phyloP scores from a whole-genome alignment of 2,329 filamentous ascomycete species.

The Thielaviopsis punctulata region DNA sequence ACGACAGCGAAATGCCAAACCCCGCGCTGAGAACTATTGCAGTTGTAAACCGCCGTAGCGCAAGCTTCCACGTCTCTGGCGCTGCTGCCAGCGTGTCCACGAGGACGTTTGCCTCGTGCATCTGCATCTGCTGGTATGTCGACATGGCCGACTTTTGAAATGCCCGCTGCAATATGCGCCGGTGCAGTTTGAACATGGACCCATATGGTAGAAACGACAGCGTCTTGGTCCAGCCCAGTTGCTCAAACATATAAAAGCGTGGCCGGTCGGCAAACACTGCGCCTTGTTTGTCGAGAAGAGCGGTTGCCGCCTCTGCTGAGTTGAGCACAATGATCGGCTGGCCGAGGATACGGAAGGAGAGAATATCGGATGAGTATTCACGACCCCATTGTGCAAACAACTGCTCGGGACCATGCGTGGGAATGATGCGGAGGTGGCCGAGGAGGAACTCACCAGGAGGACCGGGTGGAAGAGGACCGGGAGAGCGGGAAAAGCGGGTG shows the following conservation, averaged over 20 bases:
- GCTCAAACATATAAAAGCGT: slow-evolving; percentile 26
- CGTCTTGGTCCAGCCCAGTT: slow-evolving; percentile 26
- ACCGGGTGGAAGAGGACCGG: slow-evolving; percentile 18
- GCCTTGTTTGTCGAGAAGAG: slow-evolving; percentile 26
- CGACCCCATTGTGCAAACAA: slow-evolving; percentile 18
- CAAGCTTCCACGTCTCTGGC: slow-evolving; percentile 19
- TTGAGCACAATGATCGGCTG: slow-evolving; percentile 26
- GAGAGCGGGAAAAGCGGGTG: no score
- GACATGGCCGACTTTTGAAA: slow-evolving; percentile 24
- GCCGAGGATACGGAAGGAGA: slow-evolving; percentile 25
- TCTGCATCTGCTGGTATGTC: slow-evolving; percentile 24
- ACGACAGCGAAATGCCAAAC: slow-evolving; percentile 21
- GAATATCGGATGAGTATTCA: slow-evolving; percentile 35
- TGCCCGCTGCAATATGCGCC: slow-evolving; percentile 26
- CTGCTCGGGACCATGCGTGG: slow-evolving; percentile 18
- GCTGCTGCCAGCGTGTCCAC: slow-evolving; percentile 21
- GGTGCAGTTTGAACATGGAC: slow-evolving; percentile 26
- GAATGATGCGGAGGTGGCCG: slow-evolving; percentile 28
- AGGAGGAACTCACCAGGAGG: slow-evolving; percentile 23
- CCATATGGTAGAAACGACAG: slow-evolving; percentile 25
- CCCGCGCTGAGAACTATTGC: slow-evolving; percentile 26
- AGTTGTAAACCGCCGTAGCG: slow-evolving; percentile 24
- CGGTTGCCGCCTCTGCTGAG: slow-evolving; percentile 26
- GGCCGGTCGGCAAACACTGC: slow-evolving; percentile 27
- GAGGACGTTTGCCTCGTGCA: slow-evolving; percentile 24